Evolutionary conservation across 1,139 yeast genomes (phyloP).

Genomic region (Waltiozyma sp.): DNA sequence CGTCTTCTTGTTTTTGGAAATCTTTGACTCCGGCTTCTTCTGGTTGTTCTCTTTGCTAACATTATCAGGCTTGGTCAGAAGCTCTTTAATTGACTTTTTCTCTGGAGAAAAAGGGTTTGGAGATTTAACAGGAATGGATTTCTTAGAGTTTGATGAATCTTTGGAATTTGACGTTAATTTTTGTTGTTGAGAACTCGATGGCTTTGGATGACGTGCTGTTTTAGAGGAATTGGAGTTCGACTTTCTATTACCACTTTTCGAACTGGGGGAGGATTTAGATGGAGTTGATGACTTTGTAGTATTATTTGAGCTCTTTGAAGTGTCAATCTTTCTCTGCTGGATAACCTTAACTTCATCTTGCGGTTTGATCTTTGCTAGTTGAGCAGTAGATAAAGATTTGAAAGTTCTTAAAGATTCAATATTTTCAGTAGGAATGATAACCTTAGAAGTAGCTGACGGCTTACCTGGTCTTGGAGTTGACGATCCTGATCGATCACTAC

Average conservation of each 20-base stretch:
- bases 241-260: background rate
- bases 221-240: background rate
- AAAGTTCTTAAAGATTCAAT: constrained; percentile 22
- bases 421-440: constrained; percentile 16
- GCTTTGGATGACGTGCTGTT: background rate
- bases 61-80: background rate
- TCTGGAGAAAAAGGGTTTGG: too few species aligned
- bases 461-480: background rate
- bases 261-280: background rate
- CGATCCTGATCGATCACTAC: background rate
- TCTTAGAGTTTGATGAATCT: too few species aligned
- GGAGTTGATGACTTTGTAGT: background rate
- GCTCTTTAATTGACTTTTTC: background rate
- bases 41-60: background rate
- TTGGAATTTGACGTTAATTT: too few species aligned
- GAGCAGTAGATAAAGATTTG: constrained; percentile 16
- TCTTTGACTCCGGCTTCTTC: background rate
- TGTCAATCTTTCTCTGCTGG: background rate
- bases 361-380: constrained; percentile 12
- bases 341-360: constrained; percentile 10
- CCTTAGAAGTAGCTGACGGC: constrained; percentile 4
- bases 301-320: background rate
- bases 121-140: background rate
- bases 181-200: too few species aligned
- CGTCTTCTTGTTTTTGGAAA: constrained; percentile 1